Evolutionary conservation across 805 yeast species (phyloP), one percentile per base, ranked within the genome.

Genomic region (Saccharomycopsis microspora): DNA sequence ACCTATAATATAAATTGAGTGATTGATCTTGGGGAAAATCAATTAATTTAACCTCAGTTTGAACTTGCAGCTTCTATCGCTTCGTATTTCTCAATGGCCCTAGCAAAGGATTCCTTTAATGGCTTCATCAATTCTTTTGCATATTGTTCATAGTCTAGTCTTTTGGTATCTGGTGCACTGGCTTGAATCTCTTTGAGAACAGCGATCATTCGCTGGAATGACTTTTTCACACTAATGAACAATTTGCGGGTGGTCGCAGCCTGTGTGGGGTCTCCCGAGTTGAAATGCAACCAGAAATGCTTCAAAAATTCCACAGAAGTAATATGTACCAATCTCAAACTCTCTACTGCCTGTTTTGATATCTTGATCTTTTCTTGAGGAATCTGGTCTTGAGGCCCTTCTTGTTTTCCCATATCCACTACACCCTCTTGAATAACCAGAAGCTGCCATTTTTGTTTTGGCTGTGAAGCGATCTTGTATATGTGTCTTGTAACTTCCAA

Each of bases 241-340:
- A 80, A 63, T 43, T 68, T 72, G 45, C 70, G 67, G 33, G 78
- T 60, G 5, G 64, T 57, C 1, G 52, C 50, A 0, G 74, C 75
- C 44, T 72, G 72, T 38, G 71, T 60, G 1, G 71, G 63, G 47
- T 68, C 70, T 39, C 74, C 70, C 44, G 74, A 69, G 51, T 72
- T 74, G 55, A 75, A 75, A 58, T 78, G 80, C 1, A 71, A 59
- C 83, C 89, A 85, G 60, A 83, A 85, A 60, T 84, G 94, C 49
- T 78, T 74, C 39, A 85, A 62, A 58, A 84, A 85, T 60, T 84
- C 94, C 36, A 80, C 71, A 3, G 89, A 77, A 0, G 93, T 82
- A 1, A 82, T 75, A 58, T 85, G 89, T 10, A 82, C 70, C 39
- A 82, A 62, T 44, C 80, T 64, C 36, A 84, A 64, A 41, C 72